phyloP scores from a whole-genome alignment of 345 rosid genomes.

The Linum tenue region DNA sequence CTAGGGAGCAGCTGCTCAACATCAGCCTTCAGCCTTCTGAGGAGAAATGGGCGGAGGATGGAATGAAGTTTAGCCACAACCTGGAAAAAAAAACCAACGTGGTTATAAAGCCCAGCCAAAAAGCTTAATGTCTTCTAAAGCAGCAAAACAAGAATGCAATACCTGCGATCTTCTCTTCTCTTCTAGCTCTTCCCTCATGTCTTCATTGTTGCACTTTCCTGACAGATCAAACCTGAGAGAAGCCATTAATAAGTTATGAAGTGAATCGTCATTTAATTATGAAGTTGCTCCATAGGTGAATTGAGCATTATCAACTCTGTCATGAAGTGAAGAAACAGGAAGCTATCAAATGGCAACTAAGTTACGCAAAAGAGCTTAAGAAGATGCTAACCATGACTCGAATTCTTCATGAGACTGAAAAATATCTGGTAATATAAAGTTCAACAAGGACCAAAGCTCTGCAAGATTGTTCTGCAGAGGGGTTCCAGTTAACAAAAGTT shows the following conservation, averaged over 20 bases:
- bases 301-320: not conserved
- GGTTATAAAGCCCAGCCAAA: conserved; percentile 5
- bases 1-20: conserved; percentile 86
- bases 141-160: conserved; percentile 8
- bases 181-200: conserved; percentile 50
- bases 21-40: conserved; percentile 86
- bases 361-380: not conserved
- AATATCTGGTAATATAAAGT: conserved; percentile 90
- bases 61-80: conserved; percentile 88
- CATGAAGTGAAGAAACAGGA: not conserved
- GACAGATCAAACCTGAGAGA: conserved; percentile 80
- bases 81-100: conserved; percentile 32
- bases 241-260: conserved; percentile 4
- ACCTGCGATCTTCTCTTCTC: conserved; percentile 82
- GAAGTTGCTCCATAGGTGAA: not conserved
- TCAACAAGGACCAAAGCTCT: conserved; percentile 95
- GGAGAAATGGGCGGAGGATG: conserved; percentile 90
- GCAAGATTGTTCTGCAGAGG: conserved; percentile 92
- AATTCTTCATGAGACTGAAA: conserved; percentile 89
- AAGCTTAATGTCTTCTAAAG: not conserved
- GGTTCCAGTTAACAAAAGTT: conserved; percentile 87
- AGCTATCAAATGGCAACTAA: not conserved
- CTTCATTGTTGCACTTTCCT: conserved; percentile 45
- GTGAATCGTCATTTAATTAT: not conserved
- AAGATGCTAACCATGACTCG: conserved; percentile 67